Conservation (phyloP, 2,329 filamentous ascomycete species). For the Hortaea sp. region DNA sequence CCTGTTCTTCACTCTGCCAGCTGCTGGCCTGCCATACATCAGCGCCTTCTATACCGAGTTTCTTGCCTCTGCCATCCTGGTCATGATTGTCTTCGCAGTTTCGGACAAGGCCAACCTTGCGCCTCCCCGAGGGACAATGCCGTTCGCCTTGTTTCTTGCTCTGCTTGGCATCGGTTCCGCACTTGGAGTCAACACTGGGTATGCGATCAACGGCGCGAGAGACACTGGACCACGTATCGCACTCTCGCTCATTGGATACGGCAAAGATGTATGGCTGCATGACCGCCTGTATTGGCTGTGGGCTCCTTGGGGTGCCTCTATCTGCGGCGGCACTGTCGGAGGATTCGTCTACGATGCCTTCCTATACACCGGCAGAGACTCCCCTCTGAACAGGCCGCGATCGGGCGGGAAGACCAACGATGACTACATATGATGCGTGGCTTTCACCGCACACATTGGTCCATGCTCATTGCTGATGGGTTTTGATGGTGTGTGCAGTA, state of each 20-base stretch:
- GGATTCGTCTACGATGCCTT: conserved; percentile 58
- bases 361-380: conserved; percentile 47
- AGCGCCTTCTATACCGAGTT: conserved; percentile 4
- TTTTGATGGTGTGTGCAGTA: no score
- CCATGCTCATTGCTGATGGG: no score
- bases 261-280: conserved; percentile 45
- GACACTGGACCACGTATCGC: conserved; percentile 61
- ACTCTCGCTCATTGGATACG: conserved; percentile 58
- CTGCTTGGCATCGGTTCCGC: conserved; percentile 1
- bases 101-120: not conserved
- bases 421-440: no score
- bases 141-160: conserved; percentile 1
- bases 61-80: conserved; percentile 1
- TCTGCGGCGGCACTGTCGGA: conserved; percentile 52
- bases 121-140: not conserved
- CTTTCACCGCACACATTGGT: no score
- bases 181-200: conserved; percentile 41
- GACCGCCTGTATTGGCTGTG: conserved; percentile 40
- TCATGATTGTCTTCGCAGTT: conserved; percentile 1
- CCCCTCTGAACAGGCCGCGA: not conserved
- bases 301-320: conserved; percentile 52
- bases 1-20: conserved; percentile 3
- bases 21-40: not conserved
- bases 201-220: conserved; percentile 57
- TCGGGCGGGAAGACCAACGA: not conserved